Percentiles rank a stretch among this genome's conserved stretches.
Evolutionary conservation across 176 grass and related monocot genomes (phyloP).

Genomic region (Juncus effusus): DNA sequence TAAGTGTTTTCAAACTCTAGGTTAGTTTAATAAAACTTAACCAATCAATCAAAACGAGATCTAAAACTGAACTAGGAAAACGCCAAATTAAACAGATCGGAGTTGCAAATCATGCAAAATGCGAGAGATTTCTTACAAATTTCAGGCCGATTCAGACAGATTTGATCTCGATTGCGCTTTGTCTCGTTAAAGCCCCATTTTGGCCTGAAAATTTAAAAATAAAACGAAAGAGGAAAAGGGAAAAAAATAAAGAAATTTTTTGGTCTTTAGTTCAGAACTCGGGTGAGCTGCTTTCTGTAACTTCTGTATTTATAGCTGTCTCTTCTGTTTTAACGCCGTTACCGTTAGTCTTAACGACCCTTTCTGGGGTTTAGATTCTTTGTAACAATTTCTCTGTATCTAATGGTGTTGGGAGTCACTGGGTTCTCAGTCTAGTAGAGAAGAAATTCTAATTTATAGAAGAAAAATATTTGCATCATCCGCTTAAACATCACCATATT

Average conservation of each 20-base stretch:
- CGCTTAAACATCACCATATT: no score
- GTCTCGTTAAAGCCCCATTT: not conserved
- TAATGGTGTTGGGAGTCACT: not conserved
- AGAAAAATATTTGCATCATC: no score
- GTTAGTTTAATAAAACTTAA: not conserved
- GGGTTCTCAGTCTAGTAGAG: no score
- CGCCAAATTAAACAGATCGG: constrained; percentile 3
- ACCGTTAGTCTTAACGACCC: not conserved
- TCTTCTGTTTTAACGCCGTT: constrained; percentile 29
- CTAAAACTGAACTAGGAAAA: not conserved
- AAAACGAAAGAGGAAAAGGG: not conserved
- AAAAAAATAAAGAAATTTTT: not conserved
- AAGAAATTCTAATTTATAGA: no score
- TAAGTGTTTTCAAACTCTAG: not conserved
- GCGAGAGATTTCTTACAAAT: constrained; percentile 23
- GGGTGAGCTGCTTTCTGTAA: constrained; percentile 15
- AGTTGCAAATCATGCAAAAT: not conserved
- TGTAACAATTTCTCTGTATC: not conserved
- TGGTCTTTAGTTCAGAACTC: constrained; percentile 31
- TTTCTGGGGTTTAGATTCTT: not conserved
- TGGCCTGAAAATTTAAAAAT: not conserved
- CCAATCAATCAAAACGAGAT: constrained; percentile 16
- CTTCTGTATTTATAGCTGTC: constrained; percentile 21
- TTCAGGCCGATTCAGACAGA: constrained; percentile 6
- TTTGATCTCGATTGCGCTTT: constrained; percentile 12